These are phyloP conservation scores for Chaetomium globosum DNA, from an alignment of 2,329 filamentous ascomycete genomes.

Conservation along the genomic window DNA sequence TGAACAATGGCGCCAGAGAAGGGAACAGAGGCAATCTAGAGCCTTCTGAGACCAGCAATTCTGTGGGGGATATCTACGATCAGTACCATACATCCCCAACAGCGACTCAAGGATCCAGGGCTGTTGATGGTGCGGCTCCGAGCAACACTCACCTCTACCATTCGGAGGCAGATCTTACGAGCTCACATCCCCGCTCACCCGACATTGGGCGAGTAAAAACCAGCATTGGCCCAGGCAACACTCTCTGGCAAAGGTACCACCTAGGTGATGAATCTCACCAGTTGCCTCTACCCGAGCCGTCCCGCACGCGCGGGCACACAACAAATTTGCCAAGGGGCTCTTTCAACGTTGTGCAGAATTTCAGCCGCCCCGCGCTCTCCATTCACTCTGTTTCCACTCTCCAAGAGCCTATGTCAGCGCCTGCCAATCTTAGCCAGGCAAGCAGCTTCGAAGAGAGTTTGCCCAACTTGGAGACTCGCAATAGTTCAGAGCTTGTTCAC, in stretches of 20 bases:
- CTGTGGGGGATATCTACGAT: conserved; percentile 41
- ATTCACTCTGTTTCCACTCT: conserved; percentile 8
- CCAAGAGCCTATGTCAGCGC: conserved; percentile 1
- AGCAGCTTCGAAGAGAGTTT: neutral
- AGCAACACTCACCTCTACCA: neutral
- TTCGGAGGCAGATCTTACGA: neutral
- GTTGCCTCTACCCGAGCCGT: conserved; percentile 21
- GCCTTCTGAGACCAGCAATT: conserved; percentile 36
- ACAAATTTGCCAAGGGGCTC: neutral
- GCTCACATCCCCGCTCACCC: neutral
- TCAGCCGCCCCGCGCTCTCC: conserved; percentile 10
- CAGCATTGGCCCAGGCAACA: conserved; percentile 6
- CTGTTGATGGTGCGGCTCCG: neutral
- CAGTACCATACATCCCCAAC: conserved; percentile 37
- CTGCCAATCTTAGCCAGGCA: neutral
- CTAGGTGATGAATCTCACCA: conserved; percentile 13
- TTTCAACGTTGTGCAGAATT: neutral
- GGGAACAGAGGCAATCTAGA: conserved; percentile 10
- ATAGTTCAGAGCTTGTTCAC: neutral
- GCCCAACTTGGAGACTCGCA: neutral
- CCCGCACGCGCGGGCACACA: neutral
- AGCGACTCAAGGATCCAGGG: neutral
- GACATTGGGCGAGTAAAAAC: conserved; percentile 1
- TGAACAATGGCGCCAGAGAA: conserved; percentile 1
- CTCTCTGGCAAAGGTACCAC: conserved; percentile 14